phyloP scores from a whole-genome alignment of 208 protist genomes.

The Trypanosomatidae sp. region DNA sequence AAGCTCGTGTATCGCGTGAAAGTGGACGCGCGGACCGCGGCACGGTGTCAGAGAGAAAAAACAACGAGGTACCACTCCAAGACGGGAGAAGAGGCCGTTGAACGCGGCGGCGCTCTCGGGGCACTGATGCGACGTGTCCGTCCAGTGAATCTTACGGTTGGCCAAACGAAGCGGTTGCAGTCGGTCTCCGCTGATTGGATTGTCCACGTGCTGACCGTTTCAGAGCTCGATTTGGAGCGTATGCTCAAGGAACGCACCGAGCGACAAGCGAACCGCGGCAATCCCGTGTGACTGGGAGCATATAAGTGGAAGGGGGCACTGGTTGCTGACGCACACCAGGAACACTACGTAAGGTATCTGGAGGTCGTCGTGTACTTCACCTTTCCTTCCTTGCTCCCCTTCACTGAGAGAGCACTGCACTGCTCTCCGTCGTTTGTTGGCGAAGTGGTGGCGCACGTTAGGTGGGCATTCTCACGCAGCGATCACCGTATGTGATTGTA shows the following conservation, averaged over 20 bases:
- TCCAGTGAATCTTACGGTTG: conserved; percentile 36
- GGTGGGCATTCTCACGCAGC: not conserved
- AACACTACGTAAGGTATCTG: not conserved
- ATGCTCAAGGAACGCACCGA: conserved; percentile 22
- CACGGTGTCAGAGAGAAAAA: conserved; percentile 54
- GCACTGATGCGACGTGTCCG: conserved; percentile 41
- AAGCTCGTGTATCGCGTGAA: conserved; percentile 62
- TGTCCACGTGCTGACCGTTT: conserved; percentile 44
- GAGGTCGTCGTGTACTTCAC: not conserved
- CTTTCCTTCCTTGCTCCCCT: not conserved
- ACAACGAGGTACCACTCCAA: conserved; percentile 28
- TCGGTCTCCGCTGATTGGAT: conserved; percentile 61
- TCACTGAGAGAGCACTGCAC: not conserved
- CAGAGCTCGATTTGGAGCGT: conserved; percentile 53
- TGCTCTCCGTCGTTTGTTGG: not conserved
- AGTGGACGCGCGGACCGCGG: conserved; percentile 51
- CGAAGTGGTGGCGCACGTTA: not conserved
- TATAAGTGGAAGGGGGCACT: not conserved
- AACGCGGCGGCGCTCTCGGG: conserved; percentile 34
- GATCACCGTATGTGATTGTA: not conserved
- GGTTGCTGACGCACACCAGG: not conserved
- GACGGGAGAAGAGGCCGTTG: conserved; percentile 12
- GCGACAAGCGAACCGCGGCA: not conserved
- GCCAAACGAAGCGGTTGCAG: conserved; percentile 41
- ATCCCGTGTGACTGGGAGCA: not conserved